Base-by-base conservation (phyloP, 306 rosid genomes). In the Rosa persica region DNA sequence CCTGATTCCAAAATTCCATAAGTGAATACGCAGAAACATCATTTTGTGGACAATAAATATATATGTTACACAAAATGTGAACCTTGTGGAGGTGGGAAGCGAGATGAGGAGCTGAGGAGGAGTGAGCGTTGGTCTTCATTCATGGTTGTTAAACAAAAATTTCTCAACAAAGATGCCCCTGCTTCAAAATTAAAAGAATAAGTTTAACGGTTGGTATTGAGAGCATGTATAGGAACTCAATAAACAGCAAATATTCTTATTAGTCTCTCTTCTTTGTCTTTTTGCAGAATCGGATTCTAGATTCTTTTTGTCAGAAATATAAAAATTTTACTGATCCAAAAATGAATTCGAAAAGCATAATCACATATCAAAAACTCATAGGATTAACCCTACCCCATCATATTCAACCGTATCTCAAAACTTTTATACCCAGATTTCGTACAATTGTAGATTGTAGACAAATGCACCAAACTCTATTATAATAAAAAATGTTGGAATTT, bases 41-140 rank as follows among this genome's bases (percentile, higher is more conserved):
- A 34, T 17, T 12, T 42, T 20, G 42, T 61, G 5, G 6, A 42
- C 5, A n/a, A 13, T 60, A 27, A 72, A 23, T 65, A 43, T 23
- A 43, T 55, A 5, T 40, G 76, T 22, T 25, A 38, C 25, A n/a
- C 20, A 49, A 25, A 73, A 11, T 27, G 30, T 5, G 58, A 46
- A 92, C 97, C 94, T 68, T 82, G 86, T 42, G 96, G 91, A 25
- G 87, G 87, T 5, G 75, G 74, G 88, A 89, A 95, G 79, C 73
- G 85, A 52, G 93, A 81, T 64, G 88, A 85, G n/a, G 90, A 78
- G 17, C 68, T 80, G 3, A 89, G 85, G 68, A 95, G 86, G 42
- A 91, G 89, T 78, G 86, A 81, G 6, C 76, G 74, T 77, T 92
- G 98, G 38, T 77, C 81, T 72, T 87, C 86, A 36, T 89, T 85